phyloP scores from a whole-genome alignment of 2,329 filamentous ascomycete genomes.

The Claviceps monticola region DNA sequence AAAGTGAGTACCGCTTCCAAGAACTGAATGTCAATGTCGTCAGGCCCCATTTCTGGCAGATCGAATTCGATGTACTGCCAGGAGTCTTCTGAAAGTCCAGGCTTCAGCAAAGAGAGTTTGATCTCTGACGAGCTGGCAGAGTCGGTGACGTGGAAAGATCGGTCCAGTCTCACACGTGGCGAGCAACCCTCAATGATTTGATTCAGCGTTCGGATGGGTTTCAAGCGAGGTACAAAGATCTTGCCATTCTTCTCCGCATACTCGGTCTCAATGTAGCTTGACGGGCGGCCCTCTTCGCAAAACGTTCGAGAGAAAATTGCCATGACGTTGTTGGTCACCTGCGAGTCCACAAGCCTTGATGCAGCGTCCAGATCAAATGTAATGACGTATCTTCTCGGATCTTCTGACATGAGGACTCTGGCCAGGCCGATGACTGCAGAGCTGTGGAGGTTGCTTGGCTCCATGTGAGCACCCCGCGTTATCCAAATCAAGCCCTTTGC shows the following conservation, averaged over 20 bases:
- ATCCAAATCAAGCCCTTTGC: slow-evolving; percentile 33
- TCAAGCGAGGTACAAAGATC: slow-evolving; percentile 31
- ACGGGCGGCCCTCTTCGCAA: slow-evolving; percentile 1
- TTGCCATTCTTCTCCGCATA: slow-evolving; percentile 25
- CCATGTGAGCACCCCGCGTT: slow-evolving; percentile 27
- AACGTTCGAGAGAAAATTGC: slow-evolving; percentile 15
- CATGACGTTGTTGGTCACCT: slow-evolving; percentile 11
- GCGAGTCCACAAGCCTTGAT: slow-evolving; percentile 9
- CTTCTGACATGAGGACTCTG: slow-evolving; percentile 35
- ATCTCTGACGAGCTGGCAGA: slow-evolving; percentile 4
- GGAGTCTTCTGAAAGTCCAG: slow-evolving; percentile 13
- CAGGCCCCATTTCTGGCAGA: slow-evolving; percentile 10
- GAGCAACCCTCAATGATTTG: slow-evolving; percentile 25
- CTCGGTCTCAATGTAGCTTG: slow-evolving; percentile 24
- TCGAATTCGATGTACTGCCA: slow-evolving; percentile 13
- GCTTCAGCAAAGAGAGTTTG: slow-evolving; percentile 13
- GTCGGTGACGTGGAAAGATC: slow-evolving; percentile 9
- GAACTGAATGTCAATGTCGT: slow-evolving; percentile 29
- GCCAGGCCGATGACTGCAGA: slow-evolving; percentile 31
- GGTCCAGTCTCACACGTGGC: slow-evolving; percentile 5
- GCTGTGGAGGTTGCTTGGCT: slow-evolving; percentile 18
- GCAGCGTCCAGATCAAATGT: slow-evolving; percentile 26
- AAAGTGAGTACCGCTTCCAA: slow-evolving; percentile 20
- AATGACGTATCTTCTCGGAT: slow-evolving; percentile 27
- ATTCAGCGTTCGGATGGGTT: slow-evolving; percentile 27